Base-by-base conservation (phyloP, 2,329 filamentous ascomycete genomes). In the Cordyceps farinosa region DNA sequence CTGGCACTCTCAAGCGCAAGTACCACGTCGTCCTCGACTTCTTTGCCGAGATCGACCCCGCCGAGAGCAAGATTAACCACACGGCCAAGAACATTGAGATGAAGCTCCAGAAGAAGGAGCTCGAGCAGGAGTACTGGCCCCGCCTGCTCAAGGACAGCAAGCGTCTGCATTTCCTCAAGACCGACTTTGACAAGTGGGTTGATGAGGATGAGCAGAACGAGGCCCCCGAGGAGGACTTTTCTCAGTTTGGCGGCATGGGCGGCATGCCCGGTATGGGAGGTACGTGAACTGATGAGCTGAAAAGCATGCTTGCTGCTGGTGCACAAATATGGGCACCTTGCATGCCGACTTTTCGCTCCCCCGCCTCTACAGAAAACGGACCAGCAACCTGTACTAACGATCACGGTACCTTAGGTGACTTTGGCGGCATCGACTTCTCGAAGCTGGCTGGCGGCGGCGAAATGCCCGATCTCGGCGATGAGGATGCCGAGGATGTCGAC, bases 171-270 rank as follows among this genome's bases (percentile, higher is more conserved):
- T 99, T 92, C 86, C 80, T 99, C 73, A 97, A 97, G 89, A 98
- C 95, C 68, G 90, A 99, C 81, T 99, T 99, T 72, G 93, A 97
- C 83, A 97, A 97, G 90, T 97, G 93, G 93, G 91, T 97, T 72
- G 93, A 97, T 70, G 92, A 97, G 86, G 93, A 99, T 75, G 95
- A 99, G 86, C 95, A 99, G 82, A 90, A 98, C 74, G 92, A 92
- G 78, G 89, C 86, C 65, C 82, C 86, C 55, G 92, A 96, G 68
- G 92, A 96, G 63, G 93, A 97, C 77, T 79, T 88, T 70, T 85
- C 84, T 68, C 82, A 87, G 75, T 87, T 86, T 70, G 86, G 83
- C 64, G 86, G 86, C 67, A 90, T 87, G 81, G 84, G 82, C 63
- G 85, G 82, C 66, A 84, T 85, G 80, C 82, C 81, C 54, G 86